Percentiles rank a stretch among this genome's conserved stretches.
phyloP scores from a whole-genome alignment of 768 basidiomycete genomes.

The Glaciozyma antarctica region DNA sequence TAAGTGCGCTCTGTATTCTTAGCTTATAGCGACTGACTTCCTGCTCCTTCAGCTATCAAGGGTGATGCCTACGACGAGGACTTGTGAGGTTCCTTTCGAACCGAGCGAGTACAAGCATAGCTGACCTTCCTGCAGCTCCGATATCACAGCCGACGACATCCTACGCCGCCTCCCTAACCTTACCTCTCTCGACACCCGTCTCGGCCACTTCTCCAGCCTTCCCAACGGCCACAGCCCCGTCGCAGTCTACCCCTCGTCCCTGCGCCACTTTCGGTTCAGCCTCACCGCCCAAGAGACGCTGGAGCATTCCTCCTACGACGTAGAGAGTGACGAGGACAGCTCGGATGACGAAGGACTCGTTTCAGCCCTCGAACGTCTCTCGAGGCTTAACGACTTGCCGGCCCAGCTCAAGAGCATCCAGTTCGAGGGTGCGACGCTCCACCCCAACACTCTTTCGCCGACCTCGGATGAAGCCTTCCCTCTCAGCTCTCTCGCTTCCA shows the following conservation, averaged over 20 bases:
- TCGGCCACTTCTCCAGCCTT: not conserved
- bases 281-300: not conserved
- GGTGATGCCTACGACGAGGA: not conserved
- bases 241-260: not conserved
- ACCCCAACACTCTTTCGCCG: not conserved
- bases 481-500: not conserved
- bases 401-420: not conserved
- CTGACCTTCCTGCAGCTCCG: not conserved
- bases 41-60: too few relatives aligned
- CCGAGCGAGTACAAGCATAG: not conserved
- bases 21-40: too few relatives aligned
- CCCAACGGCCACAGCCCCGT: not conserved
- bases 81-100: not conserved
- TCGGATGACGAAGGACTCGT: not conserved
- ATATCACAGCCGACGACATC: conserved; percentile 16
- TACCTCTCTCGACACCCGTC: conserved; percentile 4
- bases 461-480: not conserved
- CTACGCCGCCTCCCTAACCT: conserved; percentile 5
- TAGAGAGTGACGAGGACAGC: not conserved
- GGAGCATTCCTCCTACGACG: too few relatives aligned
- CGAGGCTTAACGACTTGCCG: not conserved
- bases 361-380: not conserved
- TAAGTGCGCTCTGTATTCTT: too few relatives aligned
- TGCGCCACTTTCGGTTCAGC: conserved; percentile 1
- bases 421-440: not conserved